Conservation (phyloP, 2,329 filamentous ascomycete species). For the Cytospora piceicola region DNA sequence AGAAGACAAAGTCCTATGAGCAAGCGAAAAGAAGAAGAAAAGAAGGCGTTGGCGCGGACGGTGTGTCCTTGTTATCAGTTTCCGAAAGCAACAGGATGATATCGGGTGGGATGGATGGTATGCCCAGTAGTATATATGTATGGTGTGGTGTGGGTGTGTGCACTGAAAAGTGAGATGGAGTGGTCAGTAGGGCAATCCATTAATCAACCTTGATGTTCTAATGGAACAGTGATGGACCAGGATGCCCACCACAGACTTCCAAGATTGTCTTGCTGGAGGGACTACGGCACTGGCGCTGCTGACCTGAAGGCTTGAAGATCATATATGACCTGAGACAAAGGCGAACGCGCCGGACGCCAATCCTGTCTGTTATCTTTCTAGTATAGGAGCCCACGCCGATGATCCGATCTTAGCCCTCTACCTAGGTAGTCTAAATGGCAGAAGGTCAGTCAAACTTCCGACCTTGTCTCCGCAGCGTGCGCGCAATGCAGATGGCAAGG, state of each 20-base stretch:
- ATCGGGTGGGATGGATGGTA: not conserved
- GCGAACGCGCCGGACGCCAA: not conserved
- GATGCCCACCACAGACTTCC: slow-evolving; percentile 14
- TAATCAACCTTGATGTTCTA: slow-evolving; percentile 6
- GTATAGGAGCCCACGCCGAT: slow-evolving; percentile 7
- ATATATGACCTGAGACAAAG: slow-evolving; percentile 20
- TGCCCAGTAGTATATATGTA: no score
- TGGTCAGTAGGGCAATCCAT: slow-evolving; percentile 19
- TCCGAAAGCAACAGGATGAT: not conserved
- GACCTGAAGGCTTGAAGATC: slow-evolving; percentile 20
- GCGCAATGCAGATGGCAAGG: slow-evolving; percentile 1
- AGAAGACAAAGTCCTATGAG: not conserved
- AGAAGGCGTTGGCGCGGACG: not conserved
- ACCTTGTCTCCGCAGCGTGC: not conserved
- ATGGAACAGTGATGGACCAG: slow-evolving; percentile 12
- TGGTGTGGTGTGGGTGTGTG: not conserved
- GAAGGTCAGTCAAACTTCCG: slow-evolving; percentile 9
- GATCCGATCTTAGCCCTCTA: slow-evolving; percentile 18
- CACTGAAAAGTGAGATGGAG: slow-evolving; percentile 4
- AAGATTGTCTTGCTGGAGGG: slow-evolving; percentile 10
- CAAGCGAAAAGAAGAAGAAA: not conserved
- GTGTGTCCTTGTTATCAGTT: not conserved
- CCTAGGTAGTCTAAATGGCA: slow-evolving; percentile 13
- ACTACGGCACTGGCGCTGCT: slow-evolving; percentile 19
- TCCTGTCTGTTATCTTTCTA: not conserved